Base-by-base conservation (phyloP, 495 filamentous ascomycete genomes). In the Podospora pseudoanserina region DNA sequence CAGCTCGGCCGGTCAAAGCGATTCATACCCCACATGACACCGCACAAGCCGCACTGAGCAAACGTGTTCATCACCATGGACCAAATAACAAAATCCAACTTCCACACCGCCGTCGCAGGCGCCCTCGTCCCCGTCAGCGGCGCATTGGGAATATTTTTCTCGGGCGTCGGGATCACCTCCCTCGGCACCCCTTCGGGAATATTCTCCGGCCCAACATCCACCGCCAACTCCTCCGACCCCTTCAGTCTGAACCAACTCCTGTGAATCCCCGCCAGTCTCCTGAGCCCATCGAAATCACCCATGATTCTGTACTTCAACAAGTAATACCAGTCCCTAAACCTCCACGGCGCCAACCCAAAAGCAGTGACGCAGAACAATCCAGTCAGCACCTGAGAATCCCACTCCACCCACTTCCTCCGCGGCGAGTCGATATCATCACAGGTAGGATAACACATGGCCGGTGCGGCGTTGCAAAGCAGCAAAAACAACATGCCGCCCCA, bases 401-500 rank as follows among this genome's bases (percentile, higher is more conserved):
- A 91, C 74, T 96, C 92, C 66, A 96, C 88, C 93, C 93, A 96
- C 66, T 89, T 87, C 18, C 89, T 79, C 5, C 92, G 85, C 0
- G 90, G 85, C 0, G 89, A 91, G 70, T 94, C 80, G 75, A 92
- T 87, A 74, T 91, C 81, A 79, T 90, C 82, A 82, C 92, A 95
- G 11, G 73, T 83, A 4, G 88, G 89, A 60, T 83, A 82, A 79
- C 92, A 95, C 92, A 95, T 94, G 69, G 88, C 87, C 1, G 91
- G 89, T 0, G 86, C 83, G 15, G 90, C 92, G 71, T 90, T 89
- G 78, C 85, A 87, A 65, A 96, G 83, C 9, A 97, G 85, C 19
- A 96, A 82, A 80, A 97, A 94, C 20, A 96, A 81, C 93, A 97
- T 96, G 49, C 88, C 91, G 64, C 93, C 93, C 92, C 93, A 97